A percentile compares a stretch with the other conserved stretches of the same genome.
Conservation (phyloP, 2,329 filamentous ascomycete genomes). For the Geosmithia morbida region DNA sequence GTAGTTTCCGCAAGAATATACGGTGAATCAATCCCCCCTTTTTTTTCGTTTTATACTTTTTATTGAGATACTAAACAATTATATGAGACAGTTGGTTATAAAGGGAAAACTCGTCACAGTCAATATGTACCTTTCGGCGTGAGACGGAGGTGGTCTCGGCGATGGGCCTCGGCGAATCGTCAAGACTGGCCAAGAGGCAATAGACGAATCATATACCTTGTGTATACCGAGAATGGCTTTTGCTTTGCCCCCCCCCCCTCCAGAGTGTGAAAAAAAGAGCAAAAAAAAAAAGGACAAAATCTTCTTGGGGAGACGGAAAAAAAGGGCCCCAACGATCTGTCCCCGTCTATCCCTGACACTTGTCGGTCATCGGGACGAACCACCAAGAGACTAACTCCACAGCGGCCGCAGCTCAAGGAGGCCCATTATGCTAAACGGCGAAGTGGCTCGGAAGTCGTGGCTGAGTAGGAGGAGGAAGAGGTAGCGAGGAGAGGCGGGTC, state of each 20-base stretch:
- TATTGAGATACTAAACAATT: neutral
- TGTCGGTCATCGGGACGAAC: slow-evolving; percentile 21
- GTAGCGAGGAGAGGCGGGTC: too few relatives aligned
- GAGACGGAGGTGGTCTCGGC: neutral
- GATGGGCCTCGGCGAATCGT: neutral
- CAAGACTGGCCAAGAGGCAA: neutral
- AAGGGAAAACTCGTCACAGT: neutral
- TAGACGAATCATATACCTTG: slow-evolving; percentile 14
- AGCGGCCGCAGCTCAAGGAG: slow-evolving; percentile 21
- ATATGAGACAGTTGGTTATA: neutral
- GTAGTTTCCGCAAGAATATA: too few relatives aligned
- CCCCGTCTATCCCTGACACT: slow-evolving; percentile 13
- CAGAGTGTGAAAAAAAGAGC: neutral
- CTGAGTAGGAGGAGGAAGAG: neutral
- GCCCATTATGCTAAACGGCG: slow-evolving; percentile 7
- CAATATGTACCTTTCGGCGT: neutral
- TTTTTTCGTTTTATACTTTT: neutral
- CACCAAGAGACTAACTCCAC: slow-evolving; percentile 17
- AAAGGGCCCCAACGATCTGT: neutral
- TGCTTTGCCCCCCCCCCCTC: neutral
- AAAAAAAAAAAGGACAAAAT: neutral
- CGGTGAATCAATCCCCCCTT: too few relatives aligned
- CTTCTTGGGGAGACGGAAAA: neutral
- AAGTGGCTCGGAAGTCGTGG: neutral
- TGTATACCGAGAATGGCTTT: slow-evolving; percentile 19